Base-by-base conservation (phyloP, 2,329 filamentous ascomycete species). In the Fusarium pininemorale region DNA sequence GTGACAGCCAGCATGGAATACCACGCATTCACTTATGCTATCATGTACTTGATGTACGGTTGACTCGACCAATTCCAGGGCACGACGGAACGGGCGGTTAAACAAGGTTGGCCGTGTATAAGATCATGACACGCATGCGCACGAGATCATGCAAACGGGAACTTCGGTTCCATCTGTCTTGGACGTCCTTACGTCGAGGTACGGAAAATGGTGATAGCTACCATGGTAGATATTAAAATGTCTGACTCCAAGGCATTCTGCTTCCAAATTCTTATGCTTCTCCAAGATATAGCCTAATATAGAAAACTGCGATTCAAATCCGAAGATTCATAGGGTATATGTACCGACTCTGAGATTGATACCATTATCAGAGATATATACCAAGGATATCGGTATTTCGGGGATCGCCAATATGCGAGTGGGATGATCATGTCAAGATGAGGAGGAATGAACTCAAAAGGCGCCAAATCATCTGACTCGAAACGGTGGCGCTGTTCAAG, bases 391-490 rank as follows among this genome's bases (percentile, higher is more conserved):
- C 53, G 60, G 35, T 54, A n/a, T 64, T 44, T 66, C 53, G 44
- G 62, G 53, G 56, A 69, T 72, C 59, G 56, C 32, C 44, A 72
- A 37, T 32, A 41, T 55, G 63, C 60, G 61, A 54, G 56, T 70
- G 55, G 48, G 39, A 61, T 63, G 66, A 56, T 44, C 47, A 60
- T 64, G 30, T 45, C 47, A 60, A 69, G 44, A 24, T 39, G 41
- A 59, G 26, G 38, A 63, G 38, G 42, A 63, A 64, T 63, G 51
- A 65, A 53, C 55, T 39, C 57, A 38, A 42, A 38, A 32, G 26
- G 55, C 45, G 38, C 50, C 45, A 66, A 73, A 75, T 74, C 72
- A 73, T 56, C 66, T 73, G 72, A 66, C 70, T 73, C 53, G n/a
- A 66, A 69, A 73, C 71, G 71, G 68, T 66, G 44, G 70, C 48